Base-by-base conservation (phyloP, 2,329 filamentous ascomycete genomes). In the Pestalotiopsis sp. region DNA sequence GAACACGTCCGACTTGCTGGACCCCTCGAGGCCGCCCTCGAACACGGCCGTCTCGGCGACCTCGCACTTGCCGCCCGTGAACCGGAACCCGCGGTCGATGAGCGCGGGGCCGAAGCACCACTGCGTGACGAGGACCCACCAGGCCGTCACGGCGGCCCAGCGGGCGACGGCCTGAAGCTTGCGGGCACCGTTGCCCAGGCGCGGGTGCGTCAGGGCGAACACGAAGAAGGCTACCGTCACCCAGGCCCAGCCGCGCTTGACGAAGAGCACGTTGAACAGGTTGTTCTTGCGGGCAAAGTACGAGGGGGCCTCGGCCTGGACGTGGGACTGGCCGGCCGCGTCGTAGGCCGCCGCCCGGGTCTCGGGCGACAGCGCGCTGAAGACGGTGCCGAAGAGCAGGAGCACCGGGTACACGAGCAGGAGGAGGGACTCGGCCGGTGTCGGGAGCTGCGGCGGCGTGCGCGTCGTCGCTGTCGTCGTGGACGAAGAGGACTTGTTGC, bases 231-330 rank as follows among this genome's bases (percentile, higher is more conserved):
- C 91, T 11, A 89, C 78, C 0, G 93, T 94, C 38, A 93, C 90
- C 96, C 96, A 99, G 64, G 91, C 88, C 96, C 96, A 99, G 70
- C 95, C 95, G 66, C 93, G 86, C 85, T 99, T 99, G 76, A 99
- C 96, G 77, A 98, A 99, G 75, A 94, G 88, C 61, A 92, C 81
- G 78, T 99, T 99, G 87, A 98, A 92, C 66, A 98, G 75, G 82
- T 99, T 99, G 79, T 90, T 87, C 82, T 99, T 99, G 75, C 92
- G 92, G 61, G 96, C 95, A 79, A 99, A 99, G 84, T 98, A 99
- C 78, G 87, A 91, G 2, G 93, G 93, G 65, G 91, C 88, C 56
- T 80, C 77, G n/a, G 79, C 81, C 61, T 84, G 85, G 3, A 84
- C 80, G 80, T 93, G 91, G 13, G 91, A 87, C 77, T 94, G 92